Conservation (phyloP, 2,329 filamentous ascomycete genomes). For the Sporothrix brunneoviolacea region DNA sequence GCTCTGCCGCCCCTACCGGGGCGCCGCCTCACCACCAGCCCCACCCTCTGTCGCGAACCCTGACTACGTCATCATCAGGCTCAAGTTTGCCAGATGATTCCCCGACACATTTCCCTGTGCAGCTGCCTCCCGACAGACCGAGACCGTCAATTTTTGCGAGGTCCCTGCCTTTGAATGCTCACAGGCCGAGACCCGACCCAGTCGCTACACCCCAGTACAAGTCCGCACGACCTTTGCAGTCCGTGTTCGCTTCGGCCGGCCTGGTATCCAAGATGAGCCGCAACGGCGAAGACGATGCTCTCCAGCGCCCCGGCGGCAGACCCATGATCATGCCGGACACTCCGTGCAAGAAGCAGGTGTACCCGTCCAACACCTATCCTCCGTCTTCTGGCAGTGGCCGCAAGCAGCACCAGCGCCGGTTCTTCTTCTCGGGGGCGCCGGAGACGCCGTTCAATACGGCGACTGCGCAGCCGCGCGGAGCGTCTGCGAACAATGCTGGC, state of each 20-base stretch:
- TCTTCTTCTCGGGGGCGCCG: conserved; percentile 68
- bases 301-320: conserved; percentile 40
- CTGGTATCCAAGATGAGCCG: conserved; percentile 92
- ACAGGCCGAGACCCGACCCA: conserved; percentile 39
- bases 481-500: conserved; percentile 23
- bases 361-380: conserved; percentile 61
- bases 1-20: conserved; percentile 18
- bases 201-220: conserved; percentile 73
- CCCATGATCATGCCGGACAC: conserved; percentile 81
- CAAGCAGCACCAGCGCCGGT: conserved; percentile 46
- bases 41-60: conserved; percentile 78
- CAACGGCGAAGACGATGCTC: conserved; percentile 61
- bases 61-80: conserved; percentile 80
- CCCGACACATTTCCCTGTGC: conserved; percentile 54
- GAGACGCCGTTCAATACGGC: conserved; percentile 72
- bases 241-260: conserved; percentile 89
- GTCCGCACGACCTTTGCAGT: conserved; percentile 66
- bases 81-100: conserved; percentile 72
- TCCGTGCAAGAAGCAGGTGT: conserved; percentile 81
- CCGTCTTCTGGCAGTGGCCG: conserved; percentile 53
- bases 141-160: conserved; percentile 58
- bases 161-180: conserved; percentile 63
- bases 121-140: conserved; percentile 46
- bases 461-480: conserved; percentile 34
- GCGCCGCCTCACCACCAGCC: conserved; percentile 44